These are phyloP conservation scores for Cucurbitaria berberidis DNA, from an alignment of 2,329 filamentous ascomycete species.

Conservation along the genomic window DNA sequence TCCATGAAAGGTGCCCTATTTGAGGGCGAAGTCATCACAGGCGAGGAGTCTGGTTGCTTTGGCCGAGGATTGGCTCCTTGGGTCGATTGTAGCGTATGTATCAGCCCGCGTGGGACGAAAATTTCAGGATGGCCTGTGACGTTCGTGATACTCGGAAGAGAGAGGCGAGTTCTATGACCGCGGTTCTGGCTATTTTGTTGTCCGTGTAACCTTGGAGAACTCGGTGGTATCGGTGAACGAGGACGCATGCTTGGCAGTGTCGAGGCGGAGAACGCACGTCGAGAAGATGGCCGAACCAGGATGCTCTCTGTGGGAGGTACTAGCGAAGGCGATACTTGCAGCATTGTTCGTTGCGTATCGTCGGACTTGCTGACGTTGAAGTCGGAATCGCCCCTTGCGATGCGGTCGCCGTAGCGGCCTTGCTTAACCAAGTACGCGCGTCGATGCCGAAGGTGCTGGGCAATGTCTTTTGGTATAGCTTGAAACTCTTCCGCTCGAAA, in stretches of 20 bases:
- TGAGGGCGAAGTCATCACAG: neutral
- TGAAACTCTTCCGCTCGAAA: slow-evolving; percentile 2
- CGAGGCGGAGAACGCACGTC: neutral
- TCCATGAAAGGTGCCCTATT: neutral
- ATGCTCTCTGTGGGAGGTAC: neutral
- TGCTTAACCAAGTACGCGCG: neutral
- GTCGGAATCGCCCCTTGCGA: neutral
- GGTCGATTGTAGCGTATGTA: neutral
- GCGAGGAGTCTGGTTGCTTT: neutral
- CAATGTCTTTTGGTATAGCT: slow-evolving; percentile 8
- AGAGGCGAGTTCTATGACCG: neutral
- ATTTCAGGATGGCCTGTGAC: neutral
- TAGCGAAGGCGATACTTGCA: neutral
- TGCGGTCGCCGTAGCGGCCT: neutral
- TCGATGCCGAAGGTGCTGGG: neutral
- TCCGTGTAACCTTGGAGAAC: neutral
- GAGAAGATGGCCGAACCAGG: neutral
- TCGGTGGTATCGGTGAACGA: neutral
- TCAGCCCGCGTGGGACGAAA: neutral
- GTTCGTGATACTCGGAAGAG: neutral
- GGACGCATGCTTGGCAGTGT: neutral
- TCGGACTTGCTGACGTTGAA: neutral
- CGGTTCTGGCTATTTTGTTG: neutral
- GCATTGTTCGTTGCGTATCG: neutral
- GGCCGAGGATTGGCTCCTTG: neutral